Base-by-base conservation (phyloP, 75 land plant species). In the Sequoia sempervirens region DNA sequence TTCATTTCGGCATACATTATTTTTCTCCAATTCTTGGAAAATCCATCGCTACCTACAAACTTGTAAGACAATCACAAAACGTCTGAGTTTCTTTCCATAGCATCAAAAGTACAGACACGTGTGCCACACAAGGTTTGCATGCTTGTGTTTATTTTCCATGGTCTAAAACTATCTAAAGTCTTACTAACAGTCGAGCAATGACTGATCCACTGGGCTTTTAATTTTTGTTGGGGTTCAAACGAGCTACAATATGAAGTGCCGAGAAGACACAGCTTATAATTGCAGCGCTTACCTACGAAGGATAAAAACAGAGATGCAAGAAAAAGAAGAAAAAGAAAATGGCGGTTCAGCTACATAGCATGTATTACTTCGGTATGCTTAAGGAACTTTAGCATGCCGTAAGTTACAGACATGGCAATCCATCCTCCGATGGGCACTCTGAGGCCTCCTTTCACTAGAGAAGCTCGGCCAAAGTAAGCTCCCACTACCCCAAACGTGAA, bases 401-500 rank as follows among this genome's bases (percentile, higher is more conserved):
- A 93, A 0, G 95, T 93, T 66, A 90, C 75, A 17, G 75, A 86
- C 95, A 93, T 91, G 53, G 93, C 93, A 26, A 92, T 80, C 90
- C 90, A 93, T 8, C 95, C 95, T 38, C 95, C 93, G 18, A 90
- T 14, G 4, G 90, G 74, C 32, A 93, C 95, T 23, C 94, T 86
- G n/a, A 85, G 14, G 0, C 86, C 85, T 1, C 90, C 90, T 36
- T 66, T 80, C 53, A 80, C 61, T 56, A 87, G 38, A 30, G 84
- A 66, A 7, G 89, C 86, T 10, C 91, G 91, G 20, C 91, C 91
- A 37, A 90, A 89, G 2, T 84, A 46, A 20, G 95, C 95, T 43
- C 93, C 92, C 3, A 83, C 5, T 32, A 85, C 91, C 7, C 95
- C 95, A 32, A 90, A 88, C 0, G 76, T 23, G 0, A 50, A 86